A percentile compares a stretch with the other conserved stretches of the same genome.
phyloP scores from a whole-genome alignment of 257 asterid genomes.

The Solanum pinnatisectum region DNA sequence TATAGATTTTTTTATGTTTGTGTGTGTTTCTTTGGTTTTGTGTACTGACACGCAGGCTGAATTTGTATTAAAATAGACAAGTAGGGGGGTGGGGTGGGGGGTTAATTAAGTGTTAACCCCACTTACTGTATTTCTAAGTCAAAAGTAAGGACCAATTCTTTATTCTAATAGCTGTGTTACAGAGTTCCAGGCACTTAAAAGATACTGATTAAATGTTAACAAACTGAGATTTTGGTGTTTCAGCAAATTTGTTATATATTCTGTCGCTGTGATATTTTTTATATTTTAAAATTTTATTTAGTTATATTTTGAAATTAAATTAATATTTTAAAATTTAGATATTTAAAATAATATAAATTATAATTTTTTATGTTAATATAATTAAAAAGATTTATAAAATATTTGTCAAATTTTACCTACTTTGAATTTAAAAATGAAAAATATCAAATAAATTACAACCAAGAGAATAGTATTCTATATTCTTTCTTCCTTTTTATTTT shows the following conservation, averaged over 20 bases:
- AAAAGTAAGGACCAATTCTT: background rate
- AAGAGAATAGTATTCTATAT: background rate
- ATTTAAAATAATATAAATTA: background rate
- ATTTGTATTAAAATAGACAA: conserved; percentile 29
- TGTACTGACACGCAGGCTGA: conserved; percentile 38
- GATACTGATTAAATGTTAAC: background rate
- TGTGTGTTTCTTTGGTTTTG: conserved; percentile 33
- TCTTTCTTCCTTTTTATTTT: background rate
- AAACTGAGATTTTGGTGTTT: background rate
- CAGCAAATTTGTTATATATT: background rate
- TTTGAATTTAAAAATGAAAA: background rate
- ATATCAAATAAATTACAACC: background rate
- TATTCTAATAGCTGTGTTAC: background rate
- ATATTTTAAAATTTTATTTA: background rate
- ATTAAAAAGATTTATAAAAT: background rate
- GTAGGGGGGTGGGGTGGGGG: background rate
- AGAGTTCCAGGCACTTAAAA: background rate
- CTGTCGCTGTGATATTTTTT: accelerated
- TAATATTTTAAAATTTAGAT: background rate
- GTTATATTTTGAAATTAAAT: background rate
- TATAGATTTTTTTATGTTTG: conserved; percentile 4
- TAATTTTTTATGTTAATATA: background rate
- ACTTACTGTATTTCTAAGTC: background rate
- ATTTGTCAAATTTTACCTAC: background rate
- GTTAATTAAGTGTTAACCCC: background rate